Evolutionary conservation across 2,329 filamentous ascomycete species (phyloP).

Genomic region (Venturia asperata): DNA sequence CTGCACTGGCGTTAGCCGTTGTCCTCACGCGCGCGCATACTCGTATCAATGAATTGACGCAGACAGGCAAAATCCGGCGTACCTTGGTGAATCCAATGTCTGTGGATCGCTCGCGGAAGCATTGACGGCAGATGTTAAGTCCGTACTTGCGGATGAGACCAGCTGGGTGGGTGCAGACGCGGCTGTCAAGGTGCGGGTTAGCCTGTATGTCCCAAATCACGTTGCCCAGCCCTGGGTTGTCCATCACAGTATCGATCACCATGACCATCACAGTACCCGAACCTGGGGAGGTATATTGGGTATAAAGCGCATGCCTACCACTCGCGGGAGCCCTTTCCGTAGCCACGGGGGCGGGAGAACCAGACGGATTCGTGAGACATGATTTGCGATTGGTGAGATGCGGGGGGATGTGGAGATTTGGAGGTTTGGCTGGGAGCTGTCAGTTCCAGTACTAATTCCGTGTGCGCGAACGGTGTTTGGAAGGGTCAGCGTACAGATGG

Average conservation of each 20-base stretch:
- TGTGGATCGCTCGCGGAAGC: conserved; percentile 61
- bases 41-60: background rate
- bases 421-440: background rate
- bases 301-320: conserved; percentile 59
- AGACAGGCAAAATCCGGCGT: conserved; percentile 23
- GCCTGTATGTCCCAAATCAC: background rate
- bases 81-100: conserved; percentile 67
- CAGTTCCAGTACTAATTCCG: background rate
- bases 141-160: conserved; percentile 99
- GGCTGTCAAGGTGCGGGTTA: conserved; percentile 42
- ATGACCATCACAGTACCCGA: conserved; percentile 17
- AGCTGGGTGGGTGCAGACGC: conserved; percentile 68
- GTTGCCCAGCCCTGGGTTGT: background rate
- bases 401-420: background rate
- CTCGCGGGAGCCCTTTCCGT: conserved; percentile 90
- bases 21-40: background rate
- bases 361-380: conserved; percentile 96
- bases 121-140: conserved; percentile 71
- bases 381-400: conserved; percentile 43
- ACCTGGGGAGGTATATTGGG: background rate
- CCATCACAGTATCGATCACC: conserved; percentile 4
- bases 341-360: conserved; percentile 95
- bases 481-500: background rate
- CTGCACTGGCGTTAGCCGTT: background rate
- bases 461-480: background rate